Base-by-base conservation (phyloP, 768 basidiomycete species). In the Mycena leptocephala region DNA sequence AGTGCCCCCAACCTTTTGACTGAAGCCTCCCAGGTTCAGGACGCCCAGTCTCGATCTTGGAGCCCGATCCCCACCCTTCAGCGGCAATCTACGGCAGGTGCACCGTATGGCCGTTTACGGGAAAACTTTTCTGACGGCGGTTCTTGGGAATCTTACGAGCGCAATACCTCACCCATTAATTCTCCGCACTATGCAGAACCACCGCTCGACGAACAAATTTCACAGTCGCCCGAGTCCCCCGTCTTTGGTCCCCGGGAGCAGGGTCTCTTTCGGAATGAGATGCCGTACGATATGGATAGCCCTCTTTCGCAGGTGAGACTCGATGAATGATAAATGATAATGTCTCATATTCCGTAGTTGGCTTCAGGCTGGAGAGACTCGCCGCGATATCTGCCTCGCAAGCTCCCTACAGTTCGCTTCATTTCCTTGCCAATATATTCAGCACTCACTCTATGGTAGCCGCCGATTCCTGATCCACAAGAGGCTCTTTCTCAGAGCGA, bases 241-340 rank as follows among this genome's bases (percentile, higher is more conserved):
- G 20, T 75, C 20, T 78, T 58, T 41, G 77, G 74, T 26, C 74
- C 70, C 18, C 64, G 74, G 20, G 67, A 71, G 41, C 66, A 75
- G 55, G 77, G 37, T 1, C 70, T 78, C 18, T 78, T 78, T 46
- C 70, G 64, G 14, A 35, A 74, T 28, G 76, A 78, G 20, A 62
- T 78, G 59, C 76, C 65, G 9, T 72, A 72, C 43, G 77, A 78
- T 20, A 75, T 55, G 70, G 73, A 43, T 3, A 78, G 77, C 24
- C 77, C 77, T 33, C 74, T 78, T 55, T 63, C 74, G 20, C 53
- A 75, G 70, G 77, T 75, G 41, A 72, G 33, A 13, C 32, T 61
- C 24, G 16, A 28, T 7, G 7, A n/a, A 30, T n/a, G n/a, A 13
- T 22, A 11, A 43, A 32, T 14, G 10, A 58, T 37, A 35, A 30